Conservation (phyloP, 2,329 filamentous ascomycete species). For the Didymella exigua region DNA sequence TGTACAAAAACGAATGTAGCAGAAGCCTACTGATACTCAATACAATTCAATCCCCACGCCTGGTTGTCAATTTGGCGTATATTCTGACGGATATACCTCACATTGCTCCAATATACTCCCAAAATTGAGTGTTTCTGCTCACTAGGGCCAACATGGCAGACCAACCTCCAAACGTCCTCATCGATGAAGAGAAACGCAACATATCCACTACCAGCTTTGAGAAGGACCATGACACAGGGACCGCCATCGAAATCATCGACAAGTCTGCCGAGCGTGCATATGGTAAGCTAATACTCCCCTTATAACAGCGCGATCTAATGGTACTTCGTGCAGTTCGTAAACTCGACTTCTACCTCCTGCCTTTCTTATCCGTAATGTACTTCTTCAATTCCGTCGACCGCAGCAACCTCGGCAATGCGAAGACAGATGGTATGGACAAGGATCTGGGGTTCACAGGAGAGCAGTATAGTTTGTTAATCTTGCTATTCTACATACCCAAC, state of each 20-base stretch:
- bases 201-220: slow-evolving; percentile 10
- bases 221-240: neutral
- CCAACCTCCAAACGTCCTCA: neutral
- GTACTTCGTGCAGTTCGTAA: slow-evolving; percentile 43
- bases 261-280: slow-evolving; percentile 42
- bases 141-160: neutral
- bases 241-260: slow-evolving; percentile 28
- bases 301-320: neutral
- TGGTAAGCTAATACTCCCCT: slow-evolving; percentile 29
- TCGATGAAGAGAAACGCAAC: slow-evolving; percentile 7
- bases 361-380: slow-evolving; percentile 52
- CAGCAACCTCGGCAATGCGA: slow-evolving; percentile 58
- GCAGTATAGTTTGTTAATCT: slow-evolving; percentile 52
- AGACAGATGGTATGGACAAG: slow-evolving; percentile 56
- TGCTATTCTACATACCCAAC: slow-evolving; percentile 60
- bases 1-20: too few relatives aligned
- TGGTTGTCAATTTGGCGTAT: too few relatives aligned
- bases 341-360: slow-evolving; percentile 52
- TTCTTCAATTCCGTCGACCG: slow-evolving; percentile 47
- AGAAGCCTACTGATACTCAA: too few relatives aligned
- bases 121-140: neutral
- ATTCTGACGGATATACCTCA: neutral
- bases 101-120: too few relatives aligned
- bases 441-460: slow-evolving; percentile 53
- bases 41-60: too few relatives aligned